Conservation (phyloP, 371 early-diverging fungal genomes). For the Zopfochytrium polystomum region DNA sequence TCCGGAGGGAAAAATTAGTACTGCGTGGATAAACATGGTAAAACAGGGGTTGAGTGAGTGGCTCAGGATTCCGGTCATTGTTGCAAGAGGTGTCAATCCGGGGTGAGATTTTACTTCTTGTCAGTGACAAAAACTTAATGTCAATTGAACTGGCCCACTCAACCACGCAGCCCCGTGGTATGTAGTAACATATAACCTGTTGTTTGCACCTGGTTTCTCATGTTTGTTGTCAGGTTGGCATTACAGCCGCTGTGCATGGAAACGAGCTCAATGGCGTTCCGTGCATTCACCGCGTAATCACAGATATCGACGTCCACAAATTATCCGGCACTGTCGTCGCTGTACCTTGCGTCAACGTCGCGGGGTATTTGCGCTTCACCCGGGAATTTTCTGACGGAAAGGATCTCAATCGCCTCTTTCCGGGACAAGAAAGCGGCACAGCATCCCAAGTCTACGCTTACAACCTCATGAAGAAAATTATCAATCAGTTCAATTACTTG, state of each 20-base stretch:
- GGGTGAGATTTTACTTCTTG: conserved; percentile 35
- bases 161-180: conserved; percentile 20
- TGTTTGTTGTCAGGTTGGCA: conserved; percentile 37
- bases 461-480: conserved; percentile 74
- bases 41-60: conserved; percentile 68
- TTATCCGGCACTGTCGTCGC: conserved; percentile 84
- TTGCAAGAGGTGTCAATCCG: conserved; percentile 62
- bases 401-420: conserved; percentile 84
- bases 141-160: background rate
- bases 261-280: conserved; percentile 92
- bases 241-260: conserved; percentile 78
- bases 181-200: background rate
- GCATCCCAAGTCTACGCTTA: conserved; percentile 80
- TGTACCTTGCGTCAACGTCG: conserved; percentile 82
- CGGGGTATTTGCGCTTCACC: conserved; percentile 75
- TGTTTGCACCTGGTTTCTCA: background rate
- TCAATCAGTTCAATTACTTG: conserved; percentile 75
- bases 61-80: conserved; percentile 64
- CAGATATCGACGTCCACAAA: conserved; percentile 68
- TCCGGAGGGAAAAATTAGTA: conserved; percentile 58
- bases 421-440: conserved; percentile 66
- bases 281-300: conserved; percentile 79
- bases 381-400: conserved; percentile 75
- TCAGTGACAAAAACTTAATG: background rate
- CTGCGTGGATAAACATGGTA: conserved; percentile 72